Evolutionary conservation across 2,329 filamentous ascomycete genomes (phyloP).

Genomic region (Hypoxylon sp.): DNA sequence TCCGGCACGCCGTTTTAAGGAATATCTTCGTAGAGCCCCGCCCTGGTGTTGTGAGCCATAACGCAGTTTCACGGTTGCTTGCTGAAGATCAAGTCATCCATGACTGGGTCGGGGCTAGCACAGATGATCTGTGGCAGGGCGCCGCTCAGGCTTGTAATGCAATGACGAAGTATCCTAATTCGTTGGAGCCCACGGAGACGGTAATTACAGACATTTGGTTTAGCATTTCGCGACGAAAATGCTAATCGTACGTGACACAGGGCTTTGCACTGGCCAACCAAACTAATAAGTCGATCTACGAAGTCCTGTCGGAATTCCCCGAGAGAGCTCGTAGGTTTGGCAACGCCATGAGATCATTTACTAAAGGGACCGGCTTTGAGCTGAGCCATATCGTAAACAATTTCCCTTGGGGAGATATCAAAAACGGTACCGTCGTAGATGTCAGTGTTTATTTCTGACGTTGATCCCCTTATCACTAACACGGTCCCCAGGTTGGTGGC

Average conservation of each 20-base stretch:
- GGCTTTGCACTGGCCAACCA: conserved; percentile 41
- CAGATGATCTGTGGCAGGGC: conserved; percentile 42
- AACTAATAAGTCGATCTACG: conserved; percentile 37
- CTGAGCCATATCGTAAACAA: conserved; percentile 33
- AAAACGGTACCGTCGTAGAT: conserved; percentile 36
- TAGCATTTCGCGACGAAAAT: too few species aligned
- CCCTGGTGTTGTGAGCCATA: conserved; percentile 38
- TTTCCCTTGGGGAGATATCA: conserved; percentile 37
- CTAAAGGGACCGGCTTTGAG: conserved; percentile 30
- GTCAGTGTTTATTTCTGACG: conserved; percentile 22
- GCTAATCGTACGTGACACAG: conserved; percentile 10
- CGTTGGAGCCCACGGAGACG: conserved; percentile 41
- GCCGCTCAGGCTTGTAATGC: conserved; percentile 35
- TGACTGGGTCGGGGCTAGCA: conserved; percentile 36
- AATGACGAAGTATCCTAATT: conserved; percentile 34
- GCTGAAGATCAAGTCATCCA: conserved; percentile 40
- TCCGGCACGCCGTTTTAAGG: too few species aligned
- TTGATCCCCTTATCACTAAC: too few species aligned
- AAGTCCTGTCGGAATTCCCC: conserved; percentile 35
- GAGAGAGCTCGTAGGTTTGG: conserved; percentile 39
- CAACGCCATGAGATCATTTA: conserved; percentile 39
- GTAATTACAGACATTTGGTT: conserved; percentile 1
- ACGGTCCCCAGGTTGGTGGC: conserved; percentile 36
- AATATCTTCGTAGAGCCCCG: conserved; percentile 32
- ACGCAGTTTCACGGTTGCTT: conserved; percentile 38